Conservation (phyloP, 2,329 filamentous ascomycete species). For the Venturia pyrina region DNA sequence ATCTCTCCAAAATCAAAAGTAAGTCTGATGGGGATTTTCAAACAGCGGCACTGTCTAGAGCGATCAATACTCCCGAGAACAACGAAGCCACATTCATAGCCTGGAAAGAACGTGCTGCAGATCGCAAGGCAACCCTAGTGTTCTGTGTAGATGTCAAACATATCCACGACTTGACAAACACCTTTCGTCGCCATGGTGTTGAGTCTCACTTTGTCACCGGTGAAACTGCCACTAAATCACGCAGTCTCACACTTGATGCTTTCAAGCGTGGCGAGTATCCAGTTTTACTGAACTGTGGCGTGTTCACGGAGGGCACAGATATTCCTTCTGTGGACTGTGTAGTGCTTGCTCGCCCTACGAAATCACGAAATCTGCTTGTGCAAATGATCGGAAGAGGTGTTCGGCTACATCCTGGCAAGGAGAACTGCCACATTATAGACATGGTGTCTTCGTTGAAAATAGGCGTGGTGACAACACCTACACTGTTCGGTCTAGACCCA, state of each 20-base stretch:
- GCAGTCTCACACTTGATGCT: conserved; percentile 59
- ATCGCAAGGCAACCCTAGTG: conserved; percentile 74
- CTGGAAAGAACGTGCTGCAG: conserved; percentile 68
- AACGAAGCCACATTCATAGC: conserved; percentile 80
- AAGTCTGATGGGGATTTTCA: conserved; percentile 69
- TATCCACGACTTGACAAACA: conserved; percentile 61
- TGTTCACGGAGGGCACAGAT: conserved; percentile 96
- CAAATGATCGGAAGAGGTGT: conserved; percentile 98
- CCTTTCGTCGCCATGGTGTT: conserved; percentile 67
- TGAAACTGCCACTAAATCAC: conserved; percentile 59
- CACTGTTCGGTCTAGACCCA: conserved; percentile 86
- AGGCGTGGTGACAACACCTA: conserved; percentile 83
- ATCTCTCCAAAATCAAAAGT: conserved; percentile 61
- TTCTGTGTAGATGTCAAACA: conserved; percentile 91
- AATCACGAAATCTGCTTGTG: conserved; percentile 83
- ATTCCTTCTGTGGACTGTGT: conserved; percentile 97
- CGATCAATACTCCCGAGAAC: conserved; percentile 69
- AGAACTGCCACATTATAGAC: conserved; percentile 89
- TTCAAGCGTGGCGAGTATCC: conserved; percentile 73
- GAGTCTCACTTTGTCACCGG: conserved; percentile 84
- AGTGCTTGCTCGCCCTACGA: conserved; percentile 75
- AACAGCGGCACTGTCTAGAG: conserved; percentile 62
- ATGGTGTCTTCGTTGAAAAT: conserved; percentile 80
- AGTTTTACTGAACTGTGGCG: conserved; percentile 86
- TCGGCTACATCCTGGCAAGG: conserved; percentile 69